Conservation (phyloP, 139 green algal species). For the Closterium sp. region DNA sequence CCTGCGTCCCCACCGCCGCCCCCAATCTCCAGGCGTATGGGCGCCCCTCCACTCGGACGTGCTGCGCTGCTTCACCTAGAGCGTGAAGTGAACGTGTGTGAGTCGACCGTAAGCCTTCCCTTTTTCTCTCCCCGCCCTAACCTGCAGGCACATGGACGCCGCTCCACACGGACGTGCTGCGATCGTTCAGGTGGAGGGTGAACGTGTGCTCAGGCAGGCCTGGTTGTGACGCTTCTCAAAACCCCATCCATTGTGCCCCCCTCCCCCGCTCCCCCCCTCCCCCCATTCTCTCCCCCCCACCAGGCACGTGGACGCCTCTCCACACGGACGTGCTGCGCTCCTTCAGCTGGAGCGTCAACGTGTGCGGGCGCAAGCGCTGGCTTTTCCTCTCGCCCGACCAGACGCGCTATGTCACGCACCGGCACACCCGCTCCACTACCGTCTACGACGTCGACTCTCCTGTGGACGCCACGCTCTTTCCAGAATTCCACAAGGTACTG, state of each 20-base stretch:
- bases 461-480: not conserved
- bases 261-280: not conserved
- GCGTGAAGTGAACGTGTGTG: not conserved
- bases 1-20: no score
- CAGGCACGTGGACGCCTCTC: conserved; percentile 72
- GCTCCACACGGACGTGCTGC: conserved; percentile 80
- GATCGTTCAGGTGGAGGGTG: conserved; percentile 57
- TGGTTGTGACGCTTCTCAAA: not conserved
- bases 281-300: not conserved
- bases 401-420: conserved; percentile 62
- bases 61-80: conserved; percentile 58
- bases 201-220: not conserved
- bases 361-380: conserved; percentile 62
- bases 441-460: conserved; percentile 16
- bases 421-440: not conserved
- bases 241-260: no score
- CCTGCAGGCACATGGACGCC: conserved; percentile 67
- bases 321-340: conserved; percentile 85
- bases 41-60: conserved; percentile 86
- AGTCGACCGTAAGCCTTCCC: not conserved
- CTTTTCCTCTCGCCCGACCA: conserved; percentile 68
- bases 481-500: conserved; percentile 1
- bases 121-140: no score
- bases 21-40: no score
- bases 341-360: conserved; percentile 80